Base-by-base conservation (phyloP, 352 stramenopile species). In the Pythium dissotocum region DNA sequence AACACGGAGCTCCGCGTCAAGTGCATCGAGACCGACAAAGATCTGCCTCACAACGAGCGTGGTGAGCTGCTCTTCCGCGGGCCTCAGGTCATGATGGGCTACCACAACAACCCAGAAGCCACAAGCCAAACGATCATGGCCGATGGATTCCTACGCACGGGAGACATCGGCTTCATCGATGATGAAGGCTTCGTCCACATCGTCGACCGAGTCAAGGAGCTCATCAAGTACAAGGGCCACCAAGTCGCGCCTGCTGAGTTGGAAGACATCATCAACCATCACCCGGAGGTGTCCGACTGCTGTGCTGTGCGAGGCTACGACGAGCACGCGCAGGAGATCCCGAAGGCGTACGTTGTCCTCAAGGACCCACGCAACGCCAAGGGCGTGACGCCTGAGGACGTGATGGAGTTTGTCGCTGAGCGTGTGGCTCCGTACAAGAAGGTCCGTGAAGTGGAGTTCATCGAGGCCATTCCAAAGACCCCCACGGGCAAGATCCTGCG, bases 151-250 rank as follows among this genome's bases (percentile, higher is more conserved):
- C 63, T 98, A 10, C 79, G 80, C 46, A 98, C 93, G 13, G 95
- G 95, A 6, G 95, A 98, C 73, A 72, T 98, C 28, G 91, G 83
- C 8, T 90, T 92, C 55, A 93, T 98, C 42, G 94, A 98, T 69
- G 85, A 97, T n/a, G 91, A 98, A 44, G 93, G 91, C 10, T 98
- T 82, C 70, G 88, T 98, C 21, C 97, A 88, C 63, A 95, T 98
- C 32, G 88, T 92, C 0, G 95, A 98, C 72, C 77, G 95, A n/a
- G 69, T 88, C 18, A 98, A 98, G 80, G 94, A 98, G 71, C 71
- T 98, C 2, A 98, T 98, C 75, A 98, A 98, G 80, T 93, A 97
- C 66, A 97, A 97, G 63, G 94, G 92, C 13, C 95, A 96, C 61
- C 94, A 97, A 62, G 79, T 98, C 10, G 89, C 94, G 9, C 95